Percentiles rank a stretch among this genome's conserved stretches.
phyloP scores from a whole-genome alignment of 1,284 basidiomycete species.

The Boletus austroedulis region DNA sequence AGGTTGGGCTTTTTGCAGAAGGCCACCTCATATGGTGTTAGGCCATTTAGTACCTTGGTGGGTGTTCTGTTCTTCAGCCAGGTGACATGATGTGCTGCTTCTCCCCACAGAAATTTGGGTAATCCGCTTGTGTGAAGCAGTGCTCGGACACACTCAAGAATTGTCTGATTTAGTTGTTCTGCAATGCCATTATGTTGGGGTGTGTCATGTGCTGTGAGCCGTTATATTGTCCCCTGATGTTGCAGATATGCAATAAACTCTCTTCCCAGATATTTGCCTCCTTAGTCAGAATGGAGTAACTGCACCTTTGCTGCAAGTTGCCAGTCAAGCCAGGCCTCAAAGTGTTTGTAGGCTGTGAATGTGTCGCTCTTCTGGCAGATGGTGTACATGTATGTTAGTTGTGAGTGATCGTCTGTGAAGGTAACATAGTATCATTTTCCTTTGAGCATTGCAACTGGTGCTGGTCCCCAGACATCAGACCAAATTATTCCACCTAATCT shows the following conservation, averaged over 20 bases:
- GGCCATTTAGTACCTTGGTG: neutral
- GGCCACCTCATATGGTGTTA: neutral
- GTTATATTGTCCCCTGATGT: neutral
- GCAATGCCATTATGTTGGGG: too few species aligned
- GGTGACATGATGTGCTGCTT: neutral
- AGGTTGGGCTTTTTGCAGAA: neutral
- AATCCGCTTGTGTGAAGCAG: too few species aligned
- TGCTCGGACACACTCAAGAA: too few species aligned
- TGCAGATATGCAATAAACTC: neutral
- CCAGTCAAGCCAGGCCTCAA: neutral
- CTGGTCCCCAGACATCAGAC: neutral
- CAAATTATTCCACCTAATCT: neutral
- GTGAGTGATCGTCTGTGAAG: neutral
- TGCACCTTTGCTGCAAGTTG: neutral
- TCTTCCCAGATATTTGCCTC: neutral
- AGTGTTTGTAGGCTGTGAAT: neutral
- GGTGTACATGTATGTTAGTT: neutral
- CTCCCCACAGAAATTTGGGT: neutral
- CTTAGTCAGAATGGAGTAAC: neutral
- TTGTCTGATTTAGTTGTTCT: too few species aligned
- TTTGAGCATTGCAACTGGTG: neutral
- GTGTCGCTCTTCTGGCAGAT: neutral
- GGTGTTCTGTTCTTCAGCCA: neutral
- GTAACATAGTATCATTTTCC: neutral
- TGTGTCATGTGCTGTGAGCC: neutral